Conservation (phyloP, 2,329 filamentous ascomycete species). For the Sarocladium kiliense region DNA sequence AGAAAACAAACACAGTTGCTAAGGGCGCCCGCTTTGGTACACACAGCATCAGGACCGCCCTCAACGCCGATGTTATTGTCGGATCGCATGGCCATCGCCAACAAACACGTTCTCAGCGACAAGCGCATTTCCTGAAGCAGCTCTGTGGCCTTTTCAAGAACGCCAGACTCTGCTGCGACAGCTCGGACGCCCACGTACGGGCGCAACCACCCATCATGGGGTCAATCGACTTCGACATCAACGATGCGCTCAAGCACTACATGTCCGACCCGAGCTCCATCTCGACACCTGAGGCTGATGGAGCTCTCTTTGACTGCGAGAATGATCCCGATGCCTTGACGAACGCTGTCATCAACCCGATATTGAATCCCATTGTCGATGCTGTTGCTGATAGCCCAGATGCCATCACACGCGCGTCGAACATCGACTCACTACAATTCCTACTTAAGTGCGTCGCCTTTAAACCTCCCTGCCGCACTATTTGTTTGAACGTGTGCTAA, state of each 20-base stretch:
- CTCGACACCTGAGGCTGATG: slow-evolving; percentile 78
- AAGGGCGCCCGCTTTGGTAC: slow-evolving; percentile 1
- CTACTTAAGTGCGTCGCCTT: slow-evolving; percentile 73
- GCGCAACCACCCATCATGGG: slow-evolving; percentile 47
- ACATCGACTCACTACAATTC: slow-evolving; percentile 92
- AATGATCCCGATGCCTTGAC: slow-evolving; percentile 82
- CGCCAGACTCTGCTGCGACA: background rate
- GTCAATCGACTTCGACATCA: slow-evolving; percentile 88
- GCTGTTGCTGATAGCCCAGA: slow-evolving; percentile 89
- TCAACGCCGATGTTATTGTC: slow-evolving; percentile 9
- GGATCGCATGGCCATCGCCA: background rate
- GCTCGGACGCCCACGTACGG: slow-evolving; percentile 14
- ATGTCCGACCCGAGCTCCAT: slow-evolving; percentile 87
- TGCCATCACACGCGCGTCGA: slow-evolving; percentile 69
- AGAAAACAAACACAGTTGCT: slow-evolving; percentile 10
- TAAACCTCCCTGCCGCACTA: slow-evolving; percentile 15
- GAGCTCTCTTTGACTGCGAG: slow-evolving; percentile 83
- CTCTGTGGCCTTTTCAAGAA: background rate
- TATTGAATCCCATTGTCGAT: slow-evolving; percentile 89
- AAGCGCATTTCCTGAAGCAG: background rate
- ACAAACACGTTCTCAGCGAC: background rate
- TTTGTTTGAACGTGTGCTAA: background rate
- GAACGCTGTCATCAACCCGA: slow-evolving; percentile 71
- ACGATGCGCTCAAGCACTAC: slow-evolving; percentile 93
- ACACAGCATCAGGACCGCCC: slow-evolving; percentile 11